A percentile compares a stretch with the other conserved stretches of the same genome.
Evolutionary conservation across 768 basidiomycete species (phyloP).

Genomic region (Leucocoprinus sp.): DNA sequence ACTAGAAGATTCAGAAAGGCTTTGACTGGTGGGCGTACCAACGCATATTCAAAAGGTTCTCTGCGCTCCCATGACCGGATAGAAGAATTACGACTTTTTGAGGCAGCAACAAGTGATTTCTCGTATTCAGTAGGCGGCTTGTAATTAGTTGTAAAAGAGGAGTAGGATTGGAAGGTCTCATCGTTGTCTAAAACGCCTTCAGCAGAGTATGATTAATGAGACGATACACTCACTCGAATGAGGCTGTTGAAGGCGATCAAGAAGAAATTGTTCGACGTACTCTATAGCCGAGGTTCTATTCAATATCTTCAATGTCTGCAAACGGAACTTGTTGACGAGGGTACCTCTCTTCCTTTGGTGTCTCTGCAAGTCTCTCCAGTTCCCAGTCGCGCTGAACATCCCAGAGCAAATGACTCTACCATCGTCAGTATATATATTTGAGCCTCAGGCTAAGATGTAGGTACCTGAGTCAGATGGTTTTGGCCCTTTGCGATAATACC

Average conservation of each 20-base stretch:
- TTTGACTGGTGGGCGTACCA: constrained; percentile 34
- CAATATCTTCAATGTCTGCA: constrained; percentile 7
- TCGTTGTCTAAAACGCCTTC: constrained; percentile 50
- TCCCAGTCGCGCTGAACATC: constrained; percentile 70
- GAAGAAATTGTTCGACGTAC: constrained; percentile 47
- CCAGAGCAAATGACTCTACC: constrained; percentile 67
- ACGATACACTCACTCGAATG: constrained; percentile 49
- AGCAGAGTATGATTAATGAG: not conserved
- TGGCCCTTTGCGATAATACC: constrained; percentile 49
- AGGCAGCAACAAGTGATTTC: constrained; percentile 62
- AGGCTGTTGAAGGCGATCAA: constrained; percentile 65
- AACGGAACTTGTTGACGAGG: not conserved
- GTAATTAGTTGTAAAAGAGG: constrained; percentile 78
- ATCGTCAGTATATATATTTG: constrained; percentile 4
- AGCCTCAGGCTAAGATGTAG: constrained; percentile 1
- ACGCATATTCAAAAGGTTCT: constrained; percentile 49
- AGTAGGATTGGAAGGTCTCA: constrained; percentile 79
- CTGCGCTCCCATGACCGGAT: constrained; percentile 54
- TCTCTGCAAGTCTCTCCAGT: constrained; percentile 47
- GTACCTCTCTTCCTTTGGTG: constrained; percentile 40
- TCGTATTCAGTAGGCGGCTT: constrained; percentile 76
- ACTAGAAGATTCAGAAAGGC: not conserved
- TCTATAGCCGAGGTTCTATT: constrained; percentile 36
- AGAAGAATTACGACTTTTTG: constrained; percentile 56
- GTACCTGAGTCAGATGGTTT: constrained; percentile 58